A percentile compares a stretch with the other conserved stretches of the same genome.
These are phyloP conservation scores for Colletotrichum truncatum DNA, from an alignment of 2,329 filamentous ascomycete genomes.

Conservation along the genomic window DNA sequence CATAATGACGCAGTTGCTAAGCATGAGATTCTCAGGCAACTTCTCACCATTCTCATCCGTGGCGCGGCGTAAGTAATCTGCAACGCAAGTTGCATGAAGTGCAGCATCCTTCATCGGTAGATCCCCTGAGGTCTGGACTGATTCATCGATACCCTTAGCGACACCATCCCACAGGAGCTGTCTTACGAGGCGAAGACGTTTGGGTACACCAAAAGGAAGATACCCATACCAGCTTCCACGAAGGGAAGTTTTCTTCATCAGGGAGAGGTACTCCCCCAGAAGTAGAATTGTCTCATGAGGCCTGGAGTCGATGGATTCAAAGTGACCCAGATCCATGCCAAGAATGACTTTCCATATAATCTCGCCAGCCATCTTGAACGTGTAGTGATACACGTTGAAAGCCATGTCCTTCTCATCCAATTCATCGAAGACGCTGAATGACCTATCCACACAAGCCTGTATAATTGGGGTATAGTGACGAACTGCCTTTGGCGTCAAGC, in stretches of 20 bases:
- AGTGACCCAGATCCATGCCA: slow-evolving; percentile 12
- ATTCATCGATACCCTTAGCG: slow-evolving; percentile 10
- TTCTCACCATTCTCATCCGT: not conserved
- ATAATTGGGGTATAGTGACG: not conserved
- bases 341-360: slow-evolving; percentile 14
- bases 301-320: slow-evolving; percentile 3
- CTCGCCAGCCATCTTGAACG: slow-evolving; percentile 4
- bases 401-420: not conserved
- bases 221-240: slow-evolving; percentile 13
- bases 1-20: slow-evolving; percentile 14
- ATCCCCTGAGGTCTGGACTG: not conserved
- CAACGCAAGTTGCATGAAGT: not conserved
- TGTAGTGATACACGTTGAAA: slow-evolving; percentile 20
- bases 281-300: slow-evolving; percentile 7
- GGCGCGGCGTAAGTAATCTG: slow-evolving; percentile 5
- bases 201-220: slow-evolving; percentile 6
- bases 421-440: slow-evolving; percentile 5
- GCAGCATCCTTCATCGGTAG: slow-evolving; percentile 15
- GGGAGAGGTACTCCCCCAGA: slow-evolving; percentile 13
- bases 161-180: slow-evolving; percentile 2
- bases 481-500: slow-evolving; percentile 11
- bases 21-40: not conserved
- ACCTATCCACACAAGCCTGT: not conserved
- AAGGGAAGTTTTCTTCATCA: slow-evolving; percentile 11
- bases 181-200: not conserved